Conservation (phyloP, 352 stramenopile genomes). For the Salisapilia sapeloensis region DNA sequence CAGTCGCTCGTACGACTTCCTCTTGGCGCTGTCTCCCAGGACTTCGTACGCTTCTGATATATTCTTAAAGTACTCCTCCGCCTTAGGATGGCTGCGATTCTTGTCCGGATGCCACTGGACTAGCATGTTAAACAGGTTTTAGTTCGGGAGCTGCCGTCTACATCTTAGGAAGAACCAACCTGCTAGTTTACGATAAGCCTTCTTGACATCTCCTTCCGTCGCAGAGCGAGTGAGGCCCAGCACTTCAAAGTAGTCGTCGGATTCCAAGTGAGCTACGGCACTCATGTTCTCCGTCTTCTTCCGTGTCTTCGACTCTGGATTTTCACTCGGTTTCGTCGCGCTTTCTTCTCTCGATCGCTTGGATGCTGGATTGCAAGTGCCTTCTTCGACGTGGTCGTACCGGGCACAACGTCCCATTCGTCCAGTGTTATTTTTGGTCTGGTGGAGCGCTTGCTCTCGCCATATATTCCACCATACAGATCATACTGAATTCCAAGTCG, state of each 20-base stretch:
- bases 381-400: too few species aligned
- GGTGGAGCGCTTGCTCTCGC: too few species aligned
- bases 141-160: too few species aligned
- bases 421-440: too few species aligned
- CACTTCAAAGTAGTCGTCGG: constrained; percentile 58
- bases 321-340: constrained; percentile 1
- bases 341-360: constrained; percentile 4
- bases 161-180: too few species aligned
- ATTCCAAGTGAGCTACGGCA: constrained; percentile 25
- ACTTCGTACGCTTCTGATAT: constrained; percentile 83
- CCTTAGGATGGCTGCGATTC: constrained; percentile 60
- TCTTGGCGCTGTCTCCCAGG: constrained; percentile 55
- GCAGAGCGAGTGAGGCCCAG: constrained; percentile 20
- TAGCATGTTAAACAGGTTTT: constrained; percentile 13
- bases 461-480: too few species aligned
- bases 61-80: constrained; percentile 82
- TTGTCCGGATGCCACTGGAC: constrained; percentile 91
- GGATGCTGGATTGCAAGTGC: not conserved
- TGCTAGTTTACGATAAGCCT: constrained; percentile 45
- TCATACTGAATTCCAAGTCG: too few species aligned
- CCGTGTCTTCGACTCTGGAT: constrained; percentile 1
- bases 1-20: constrained; percentile 27
- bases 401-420: too few species aligned
- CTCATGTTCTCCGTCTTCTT: constrained; percentile 2
- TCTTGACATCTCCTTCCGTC: constrained; percentile 34